Conservation (phyloP, 164 flowering plant genomes). For the Magnolia changhungtana region DNA sequence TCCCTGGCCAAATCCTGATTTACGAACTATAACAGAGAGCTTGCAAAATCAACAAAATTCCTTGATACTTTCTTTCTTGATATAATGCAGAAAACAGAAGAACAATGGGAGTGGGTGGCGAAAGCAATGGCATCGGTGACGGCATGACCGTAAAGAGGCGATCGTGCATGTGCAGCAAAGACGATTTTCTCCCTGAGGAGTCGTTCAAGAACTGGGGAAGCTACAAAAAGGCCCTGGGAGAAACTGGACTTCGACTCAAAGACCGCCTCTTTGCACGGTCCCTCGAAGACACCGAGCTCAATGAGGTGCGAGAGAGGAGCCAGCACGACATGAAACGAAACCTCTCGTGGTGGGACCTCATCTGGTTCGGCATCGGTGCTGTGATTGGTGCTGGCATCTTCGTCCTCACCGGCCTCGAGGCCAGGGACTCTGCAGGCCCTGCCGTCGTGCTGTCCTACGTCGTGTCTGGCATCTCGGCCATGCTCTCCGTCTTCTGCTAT, state of each 20-base stretch:
- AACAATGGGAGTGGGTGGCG: background rate
- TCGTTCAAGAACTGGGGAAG: constrained; percentile 39
- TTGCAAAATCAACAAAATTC: background rate
- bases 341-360: constrained; percentile 38
- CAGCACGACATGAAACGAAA: constrained; percentile 32
- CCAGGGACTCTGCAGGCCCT: constrained; percentile 25
- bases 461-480: constrained; percentile 36
- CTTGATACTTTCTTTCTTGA: background rate
- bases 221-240: constrained; percentile 25
- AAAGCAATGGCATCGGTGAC: background rate
- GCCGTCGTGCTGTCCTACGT: constrained; percentile 37
- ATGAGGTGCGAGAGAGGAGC: constrained; percentile 26
- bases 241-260: constrained; percentile 21
- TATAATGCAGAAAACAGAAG: background rate
- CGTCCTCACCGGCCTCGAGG: constrained; percentile 39
- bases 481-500: constrained; percentile 45
- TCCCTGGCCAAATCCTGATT: too few relatives aligned
- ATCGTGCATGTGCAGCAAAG: constrained; percentile 23
- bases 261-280: constrained; percentile 34
- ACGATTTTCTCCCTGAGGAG: constrained; percentile 39
- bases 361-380: constrained; percentile 43
- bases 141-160: constrained; percentile 12
- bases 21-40: too few relatives aligned
- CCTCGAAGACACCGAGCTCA: constrained; percentile 21
- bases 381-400: constrained; percentile 45